phyloP scores from a whole-genome alignment of 2,329 filamentous ascomycete species.

The Aspergillus pseudoviridinutans region DNA sequence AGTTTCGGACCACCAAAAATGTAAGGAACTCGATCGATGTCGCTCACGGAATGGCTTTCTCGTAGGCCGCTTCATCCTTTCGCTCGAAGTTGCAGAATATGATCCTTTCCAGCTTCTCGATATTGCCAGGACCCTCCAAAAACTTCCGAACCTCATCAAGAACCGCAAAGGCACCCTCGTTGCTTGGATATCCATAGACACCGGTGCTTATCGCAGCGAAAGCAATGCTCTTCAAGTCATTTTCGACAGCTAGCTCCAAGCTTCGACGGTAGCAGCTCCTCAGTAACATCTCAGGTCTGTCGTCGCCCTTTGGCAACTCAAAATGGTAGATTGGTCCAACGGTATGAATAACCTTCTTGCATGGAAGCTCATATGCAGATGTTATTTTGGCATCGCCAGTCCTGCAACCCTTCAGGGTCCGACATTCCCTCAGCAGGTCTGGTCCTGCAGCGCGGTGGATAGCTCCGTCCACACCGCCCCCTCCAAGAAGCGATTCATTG shows the following conservation, averaged over 20 bases:
- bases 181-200: conserved; percentile 79
- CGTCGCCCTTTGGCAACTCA: conserved; percentile 31
- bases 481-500: conserved; percentile 72
- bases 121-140: conserved; percentile 41
- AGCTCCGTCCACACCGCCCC: conserved; percentile 85
- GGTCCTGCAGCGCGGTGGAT: conserved; percentile 81
- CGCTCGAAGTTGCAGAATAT: conserved; percentile 80
- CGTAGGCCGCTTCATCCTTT: conserved; percentile 75
- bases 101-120: conserved; percentile 60
- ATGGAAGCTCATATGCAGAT: conserved; percentile 68
- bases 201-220: conserved; percentile 87
- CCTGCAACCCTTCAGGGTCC: conserved; percentile 64
- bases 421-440: conserved; percentile 65
- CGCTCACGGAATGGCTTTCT: conserved; percentile 67
- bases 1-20: neutral
- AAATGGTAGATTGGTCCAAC: conserved; percentile 75
- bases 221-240: conserved; percentile 66
- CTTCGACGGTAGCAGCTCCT: conserved; percentile 66
- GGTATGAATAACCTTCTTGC: conserved; percentile 78
- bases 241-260: conserved; percentile 66
- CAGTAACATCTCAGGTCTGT: conserved; percentile 42
- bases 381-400: conserved; percentile 85
- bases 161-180: conserved; percentile 68
- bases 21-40: neutral
- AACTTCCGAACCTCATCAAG: conserved; percentile 57